phyloP scores from a whole-genome alignment of 768 basidiomycete species.

The Lactarius psammicola region DNA sequence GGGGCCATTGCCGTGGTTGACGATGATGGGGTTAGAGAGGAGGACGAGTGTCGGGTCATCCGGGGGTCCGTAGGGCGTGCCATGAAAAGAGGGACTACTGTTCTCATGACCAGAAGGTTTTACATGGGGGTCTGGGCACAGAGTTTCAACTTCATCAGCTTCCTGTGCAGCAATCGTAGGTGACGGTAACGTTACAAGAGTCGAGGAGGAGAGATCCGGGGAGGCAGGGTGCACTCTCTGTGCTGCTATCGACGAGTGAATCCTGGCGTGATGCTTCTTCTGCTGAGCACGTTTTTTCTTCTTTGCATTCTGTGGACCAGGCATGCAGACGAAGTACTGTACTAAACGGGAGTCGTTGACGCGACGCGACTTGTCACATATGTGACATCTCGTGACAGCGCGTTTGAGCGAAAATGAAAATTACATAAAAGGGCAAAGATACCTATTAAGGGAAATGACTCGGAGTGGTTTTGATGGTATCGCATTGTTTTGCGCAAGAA shows the following conservation, averaged over 20 bases:
- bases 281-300: constrained; percentile 42
- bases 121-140: not conserved
- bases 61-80: constrained; percentile 4
- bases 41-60: constrained; percentile 29
- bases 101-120: not conserved
- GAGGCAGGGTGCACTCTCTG: not conserved
- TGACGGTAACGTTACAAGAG: constrained; percentile 1
- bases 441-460: constrained; percentile 19
- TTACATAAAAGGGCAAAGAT: constrained; percentile 1
- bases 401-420: too few relatives aligned
- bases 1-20: constrained; percentile 78
- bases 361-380: constrained; percentile 12
- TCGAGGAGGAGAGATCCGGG: constrained; percentile 4
- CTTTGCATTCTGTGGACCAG: constrained; percentile 57
- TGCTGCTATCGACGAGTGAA: constrained; percentile 8
- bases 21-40: constrained; percentile 53
- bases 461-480: not conserved
- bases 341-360: not conserved
- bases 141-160: constrained; percentile 17
- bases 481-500: not conserved
- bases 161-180: not conserved
- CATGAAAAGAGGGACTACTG: not conserved
- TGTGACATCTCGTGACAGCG: not conserved
- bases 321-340: too few relatives aligned
- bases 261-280: constrained; percentile 36